Evolutionary conservation across 1,284 basidiomycete species (phyloP), one percentile per base, ranked within the genome.

Genomic region (Cryptococcus sp.): DNA sequence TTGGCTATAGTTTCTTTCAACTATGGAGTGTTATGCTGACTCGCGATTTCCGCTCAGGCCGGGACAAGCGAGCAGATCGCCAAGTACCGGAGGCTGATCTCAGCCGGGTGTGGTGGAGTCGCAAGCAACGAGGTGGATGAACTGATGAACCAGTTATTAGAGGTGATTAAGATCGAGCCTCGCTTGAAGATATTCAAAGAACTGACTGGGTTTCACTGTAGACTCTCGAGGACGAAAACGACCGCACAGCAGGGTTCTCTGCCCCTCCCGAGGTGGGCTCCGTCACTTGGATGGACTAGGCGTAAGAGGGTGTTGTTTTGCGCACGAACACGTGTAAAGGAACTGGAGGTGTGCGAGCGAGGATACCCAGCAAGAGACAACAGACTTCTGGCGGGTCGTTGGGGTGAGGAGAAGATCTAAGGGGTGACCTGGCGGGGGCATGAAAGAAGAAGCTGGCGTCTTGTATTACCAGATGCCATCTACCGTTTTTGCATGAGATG

Each of bases 61-160:
- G 92, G 92, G 6, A 95, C 91, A 1, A 85, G 87, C 33, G 89
- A 89, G 21, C 82, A 86, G 60, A 92, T 96, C 84, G 82, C 84
- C 1, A 88, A 93, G 64, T 97, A 96, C 73, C 81, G 91, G 62
- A 81, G 86, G 60, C 77, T 96, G 53, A 91, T 96, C 66, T 87
- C 87, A 18, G 85, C 90, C 12, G 91, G 89, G 0, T 92, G 90
- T 75, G 89, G 89, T n/a, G 90, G 89, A 0, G 82, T 94, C n/a
- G 83, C 86, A 1, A 82, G 86, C 1, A 81, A 85, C 28, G 91
- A 95, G 64, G 87, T 96, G 35, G 92, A 96, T 67, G 83, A 84
- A 59, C 85, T 91, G 5, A 81, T 95, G 56, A 85, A 84, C 43
- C 87, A 89, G 82, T 78, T 94, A 45, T 81, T 91, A 23, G 89